A percentile compares a stretch with the other conserved stretches of the same genome.
Conservation (phyloP, 371 early-diverging fungal genomes). For the Mycotypha africana region DNA sequence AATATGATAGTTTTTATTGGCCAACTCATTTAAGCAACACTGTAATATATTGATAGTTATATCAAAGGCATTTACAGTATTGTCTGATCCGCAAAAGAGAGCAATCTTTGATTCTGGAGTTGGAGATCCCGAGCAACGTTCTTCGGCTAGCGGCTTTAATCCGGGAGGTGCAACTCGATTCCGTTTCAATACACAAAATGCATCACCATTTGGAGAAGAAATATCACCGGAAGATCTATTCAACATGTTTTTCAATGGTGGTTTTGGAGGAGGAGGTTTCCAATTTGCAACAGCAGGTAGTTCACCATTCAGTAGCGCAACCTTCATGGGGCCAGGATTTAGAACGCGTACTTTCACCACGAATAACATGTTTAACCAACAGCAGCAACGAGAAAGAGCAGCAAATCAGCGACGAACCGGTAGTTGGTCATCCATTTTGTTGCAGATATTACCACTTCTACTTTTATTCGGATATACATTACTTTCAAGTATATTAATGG, state of each 20-base stretch:
- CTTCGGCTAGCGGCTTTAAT: background rate
- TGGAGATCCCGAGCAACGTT: constrained; percentile 59
- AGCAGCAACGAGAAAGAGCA: constrained; percentile 11
- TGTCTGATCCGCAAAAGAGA: constrained; percentile 87
- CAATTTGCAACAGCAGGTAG: constrained; percentile 21
- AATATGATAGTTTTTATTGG: too few relatives aligned
- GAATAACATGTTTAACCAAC: constrained; percentile 6
- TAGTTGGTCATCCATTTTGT: constrained; percentile 26
- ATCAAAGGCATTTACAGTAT: constrained; percentile 85
- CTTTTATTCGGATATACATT: constrained; percentile 38
- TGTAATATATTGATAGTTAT: constrained; percentile 75
- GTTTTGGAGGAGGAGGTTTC: constrained; percentile 6
- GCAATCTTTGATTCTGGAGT: constrained; percentile 86
- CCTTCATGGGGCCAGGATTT: constrained; percentile 47
- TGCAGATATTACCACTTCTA: constrained; percentile 38
- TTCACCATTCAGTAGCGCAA: constrained; percentile 39
- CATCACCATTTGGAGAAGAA: constrained; percentile 62
- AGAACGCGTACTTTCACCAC: constrained; percentile 34
- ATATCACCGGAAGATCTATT: constrained; percentile 93
- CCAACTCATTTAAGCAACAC: too few relatives aligned
- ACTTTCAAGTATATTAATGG: constrained; percentile 33
- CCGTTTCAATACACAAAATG: constrained; percentile 12
- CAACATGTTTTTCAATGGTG: constrained; percentile 93
- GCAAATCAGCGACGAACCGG: constrained; percentile 8
- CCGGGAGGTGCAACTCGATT: constrained; percentile 12